phyloP scores from a whole-genome alignment of 139 green algal species.

The Dunaliella primolecta region DNA sequence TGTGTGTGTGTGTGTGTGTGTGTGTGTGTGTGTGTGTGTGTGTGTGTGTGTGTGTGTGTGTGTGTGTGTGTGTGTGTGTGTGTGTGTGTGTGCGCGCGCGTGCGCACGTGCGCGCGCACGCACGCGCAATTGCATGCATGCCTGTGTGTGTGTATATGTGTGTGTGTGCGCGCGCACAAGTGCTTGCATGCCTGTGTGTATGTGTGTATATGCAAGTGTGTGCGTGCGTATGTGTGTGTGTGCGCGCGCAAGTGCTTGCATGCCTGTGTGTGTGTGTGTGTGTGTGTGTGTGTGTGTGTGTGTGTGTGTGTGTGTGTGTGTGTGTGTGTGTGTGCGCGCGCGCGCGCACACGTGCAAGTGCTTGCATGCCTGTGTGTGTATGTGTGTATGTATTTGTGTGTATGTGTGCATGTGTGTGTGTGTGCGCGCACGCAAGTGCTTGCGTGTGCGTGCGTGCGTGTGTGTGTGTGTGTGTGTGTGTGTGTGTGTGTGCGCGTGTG shows the following conservation, averaged over 20 bases:
- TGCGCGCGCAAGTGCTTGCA: too few species aligned
- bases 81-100: not conserved
- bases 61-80: not conserved
- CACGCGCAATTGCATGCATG: not conserved
- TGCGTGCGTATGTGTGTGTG: conserved; percentile 15
- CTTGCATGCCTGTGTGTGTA: not conserved
- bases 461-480: not conserved
- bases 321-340: conserved; percentile 8
- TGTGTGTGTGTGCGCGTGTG: too few species aligned
- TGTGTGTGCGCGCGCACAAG: not conserved
- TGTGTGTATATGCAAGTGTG: not conserved
- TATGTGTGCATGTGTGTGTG: not conserved
- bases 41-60: not conserved
- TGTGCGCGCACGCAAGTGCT: not conserved
- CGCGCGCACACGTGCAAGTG: not conserved
- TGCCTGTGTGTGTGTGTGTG: too few species aligned
- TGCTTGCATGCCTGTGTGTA: not conserved
- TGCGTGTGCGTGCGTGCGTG: not conserved
- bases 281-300: too few species aligned
- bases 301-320: not conserved
- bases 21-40: not conserved
- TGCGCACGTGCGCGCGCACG: not conserved
- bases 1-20: not conserved
- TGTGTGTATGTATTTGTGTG: not conserved
- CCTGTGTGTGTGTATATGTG: not conserved